Conservation (phyloP, 129 eudicot genomes). For the Chrysanthemum makinoi region DNA sequence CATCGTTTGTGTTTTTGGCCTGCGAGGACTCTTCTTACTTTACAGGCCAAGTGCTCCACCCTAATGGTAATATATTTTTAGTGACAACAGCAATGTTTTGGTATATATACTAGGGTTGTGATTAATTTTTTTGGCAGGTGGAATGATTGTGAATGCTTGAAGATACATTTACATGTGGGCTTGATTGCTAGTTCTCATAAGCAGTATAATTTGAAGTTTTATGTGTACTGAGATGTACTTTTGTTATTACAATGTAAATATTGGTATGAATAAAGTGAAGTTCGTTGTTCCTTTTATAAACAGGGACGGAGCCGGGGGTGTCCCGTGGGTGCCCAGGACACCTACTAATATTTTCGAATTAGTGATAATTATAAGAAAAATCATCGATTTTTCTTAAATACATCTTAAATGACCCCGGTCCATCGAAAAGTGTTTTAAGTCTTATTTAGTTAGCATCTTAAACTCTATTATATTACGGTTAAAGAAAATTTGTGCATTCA, state of each 20-base stretch:
- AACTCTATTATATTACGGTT: too few relatives aligned
- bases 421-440: too few relatives aligned
- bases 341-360: too few relatives aligned
- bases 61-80: conserved; percentile 51
- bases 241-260: neutral
- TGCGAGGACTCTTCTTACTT: conserved; percentile 70
- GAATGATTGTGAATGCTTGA: too few relatives aligned
- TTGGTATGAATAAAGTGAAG: conserved; percentile 6
- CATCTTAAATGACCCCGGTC: too few relatives aligned
- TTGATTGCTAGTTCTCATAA: neutral
- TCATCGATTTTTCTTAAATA: too few relatives aligned
- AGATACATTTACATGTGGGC: neutral
- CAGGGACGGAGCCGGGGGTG: too few relatives aligned
- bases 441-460: too few relatives aligned
- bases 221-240: neutral
- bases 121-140: too few relatives aligned
- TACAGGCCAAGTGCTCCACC: conserved; percentile 86
- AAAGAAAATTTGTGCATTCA: too few relatives aligned
- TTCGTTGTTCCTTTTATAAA: neutral
- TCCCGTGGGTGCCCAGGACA: too few relatives aligned
- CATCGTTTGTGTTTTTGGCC: conserved; percentile 73
- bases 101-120: neutral
- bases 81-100: neutral
- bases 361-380: too few relatives aligned
- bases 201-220: neutral